phyloP scores from a whole-genome alignment of 192 early-diverging fungal species.

The Podila epigama region DNA sequence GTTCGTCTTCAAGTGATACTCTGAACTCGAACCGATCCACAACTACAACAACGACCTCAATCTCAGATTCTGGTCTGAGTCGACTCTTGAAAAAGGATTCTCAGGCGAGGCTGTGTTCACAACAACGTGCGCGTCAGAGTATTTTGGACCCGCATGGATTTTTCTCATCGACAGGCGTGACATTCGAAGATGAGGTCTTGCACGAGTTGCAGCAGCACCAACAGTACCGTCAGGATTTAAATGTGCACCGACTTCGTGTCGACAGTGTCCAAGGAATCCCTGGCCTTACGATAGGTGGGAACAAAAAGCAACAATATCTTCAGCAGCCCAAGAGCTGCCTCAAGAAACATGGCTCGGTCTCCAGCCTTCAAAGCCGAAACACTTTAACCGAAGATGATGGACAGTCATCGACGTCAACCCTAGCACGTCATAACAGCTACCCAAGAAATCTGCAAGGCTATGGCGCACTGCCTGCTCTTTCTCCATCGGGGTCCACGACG shows the following conservation, averaged over 20 bases:
- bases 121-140: neutral
- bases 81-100: neutral
- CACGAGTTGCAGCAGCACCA: neutral
- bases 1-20: neutral
- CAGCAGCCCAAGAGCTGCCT: neutral
- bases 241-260: neutral
- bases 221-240: neutral
- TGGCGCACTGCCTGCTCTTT: neutral
- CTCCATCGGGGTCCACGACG: no score
- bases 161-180: neutral
- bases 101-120: neutral
- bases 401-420: neutral
- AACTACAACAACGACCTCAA: neutral
- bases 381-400: neutral
- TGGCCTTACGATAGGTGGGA: neutral
- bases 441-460: neutral
- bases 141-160: neutral
- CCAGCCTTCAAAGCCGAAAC: neutral
- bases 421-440: neutral
- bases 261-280: neutral
- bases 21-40: constrained; percentile 1
- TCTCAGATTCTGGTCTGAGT: neutral
- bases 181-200: neutral
- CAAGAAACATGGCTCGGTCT: neutral
- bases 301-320: neutral